Evolutionary conservation across 139 green algal genomes (phyloP).

Genomic region (Mesostigma viride): DNA sequence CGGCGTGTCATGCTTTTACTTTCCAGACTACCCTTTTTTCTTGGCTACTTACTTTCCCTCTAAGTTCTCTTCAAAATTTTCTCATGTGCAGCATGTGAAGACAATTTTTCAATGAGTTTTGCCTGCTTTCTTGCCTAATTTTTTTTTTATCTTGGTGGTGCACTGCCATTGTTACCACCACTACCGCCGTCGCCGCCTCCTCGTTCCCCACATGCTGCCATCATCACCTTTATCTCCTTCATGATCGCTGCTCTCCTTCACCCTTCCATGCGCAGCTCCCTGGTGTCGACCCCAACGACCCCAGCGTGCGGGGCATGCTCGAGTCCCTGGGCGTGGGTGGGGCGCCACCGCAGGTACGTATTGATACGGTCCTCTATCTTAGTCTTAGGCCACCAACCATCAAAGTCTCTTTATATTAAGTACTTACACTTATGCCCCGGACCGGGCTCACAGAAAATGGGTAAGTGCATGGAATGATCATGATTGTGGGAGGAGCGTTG

Average conservation of each 20-base stretch:
- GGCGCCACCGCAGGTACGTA: not conserved
- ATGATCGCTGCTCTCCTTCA: not conserved
- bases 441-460: not conserved
- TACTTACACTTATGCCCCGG: not conserved
- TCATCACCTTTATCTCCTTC: not conserved
- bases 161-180: not conserved
- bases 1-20: too few relatives aligned
- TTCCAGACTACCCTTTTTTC: too few relatives aligned
- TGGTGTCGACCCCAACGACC: slow-evolving; percentile 26
- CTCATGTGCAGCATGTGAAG: not conserved
- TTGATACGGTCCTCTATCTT: not conserved
- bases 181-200: not conserved
- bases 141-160: not conserved
- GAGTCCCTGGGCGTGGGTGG: slow-evolving; percentile 4
- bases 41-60: too few relatives aligned
- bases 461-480: not conserved
- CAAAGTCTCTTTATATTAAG: not conserved
- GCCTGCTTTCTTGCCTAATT: not conserved
- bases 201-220: not conserved
- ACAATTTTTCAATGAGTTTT: not conserved
- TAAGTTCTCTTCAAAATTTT: too few relatives aligned
- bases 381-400: not conserved
- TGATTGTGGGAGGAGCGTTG: not conserved
- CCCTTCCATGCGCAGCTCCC: slow-evolving; percentile 6
- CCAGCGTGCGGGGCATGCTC: slow-evolving; percentile 14